Evolutionary conservation across 208 protist species (phyloP).

Genomic region (Tritrichomonas foetus): DNA sequence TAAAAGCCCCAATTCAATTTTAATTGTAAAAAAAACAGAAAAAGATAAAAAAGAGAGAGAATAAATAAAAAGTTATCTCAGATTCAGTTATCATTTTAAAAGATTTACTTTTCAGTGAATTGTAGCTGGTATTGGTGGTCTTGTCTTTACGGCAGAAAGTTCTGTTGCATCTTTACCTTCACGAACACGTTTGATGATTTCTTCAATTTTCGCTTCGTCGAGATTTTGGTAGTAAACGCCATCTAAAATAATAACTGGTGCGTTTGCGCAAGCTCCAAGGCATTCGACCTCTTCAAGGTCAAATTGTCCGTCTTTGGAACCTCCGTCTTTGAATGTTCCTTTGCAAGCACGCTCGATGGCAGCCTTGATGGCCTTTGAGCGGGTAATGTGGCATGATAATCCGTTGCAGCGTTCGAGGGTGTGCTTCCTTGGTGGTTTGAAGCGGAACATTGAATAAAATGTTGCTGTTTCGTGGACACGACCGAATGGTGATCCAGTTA

Average conservation of each 20-base stretch:
- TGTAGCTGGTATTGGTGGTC: background rate
- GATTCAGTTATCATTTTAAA: no score
- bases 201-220: background rate
- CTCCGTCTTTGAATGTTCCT: slow-evolving; percentile 15
- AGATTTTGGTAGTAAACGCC: slow-evolving; percentile 35
- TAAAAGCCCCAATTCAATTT: no score
- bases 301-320: background rate
- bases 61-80: no score
- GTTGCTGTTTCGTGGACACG: slow-evolving; percentile 18
- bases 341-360: background rate
- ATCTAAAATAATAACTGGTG: slow-evolving; percentile 4
- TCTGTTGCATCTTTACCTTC: background rate
- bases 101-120: no score
- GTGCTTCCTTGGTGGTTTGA: background rate
- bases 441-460: slow-evolving; percentile 32
- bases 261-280: slow-evolving; percentile 5
- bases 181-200: background rate
- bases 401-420: slow-evolving; percentile 1
- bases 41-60: no score
- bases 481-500: background rate
- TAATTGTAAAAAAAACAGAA: no score
- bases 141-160: background rate
- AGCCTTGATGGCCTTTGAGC: background rate
- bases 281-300: background rate
- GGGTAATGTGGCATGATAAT: background rate